Conservation (phyloP, 495 filamentous ascomycete species). For the Halenospora varia region DNA sequence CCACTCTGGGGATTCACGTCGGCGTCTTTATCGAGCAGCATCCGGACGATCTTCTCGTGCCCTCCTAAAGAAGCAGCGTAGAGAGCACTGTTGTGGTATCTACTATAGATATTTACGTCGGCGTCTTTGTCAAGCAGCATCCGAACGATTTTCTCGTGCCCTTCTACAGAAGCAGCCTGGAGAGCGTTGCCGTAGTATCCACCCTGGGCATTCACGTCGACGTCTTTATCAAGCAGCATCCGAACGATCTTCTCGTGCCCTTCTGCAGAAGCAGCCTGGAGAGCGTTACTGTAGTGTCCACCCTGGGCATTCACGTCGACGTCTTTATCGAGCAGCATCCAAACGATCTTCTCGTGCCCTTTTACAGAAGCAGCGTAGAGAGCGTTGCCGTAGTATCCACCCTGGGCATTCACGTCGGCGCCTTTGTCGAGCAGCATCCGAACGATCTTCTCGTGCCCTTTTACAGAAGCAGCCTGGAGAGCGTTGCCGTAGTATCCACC, state of each 20-base stretch:
- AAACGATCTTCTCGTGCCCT: conserved; percentile 28
- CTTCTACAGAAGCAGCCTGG: not conserved
- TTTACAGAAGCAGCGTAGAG: conserved; percentile 30
- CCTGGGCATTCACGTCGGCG: conserved; percentile 3
- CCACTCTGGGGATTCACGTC: too few relatives aligned
- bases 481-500: not conserved
- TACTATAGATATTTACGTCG: not conserved
- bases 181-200: not conserved
- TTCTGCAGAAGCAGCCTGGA: conserved; percentile 18
- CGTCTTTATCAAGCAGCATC: conserved; percentile 21
- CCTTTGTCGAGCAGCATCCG: conserved; percentile 5
- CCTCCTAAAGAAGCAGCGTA: not conserved
- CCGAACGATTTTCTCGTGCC: not conserved
- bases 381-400: conserved; percentile 26
- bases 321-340: conserved; percentile 24
- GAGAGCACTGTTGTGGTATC: not conserved
- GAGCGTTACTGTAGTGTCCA: conserved; percentile 10
- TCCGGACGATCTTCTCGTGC: not conserved
- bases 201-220: not conserved
- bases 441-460: not conserved
- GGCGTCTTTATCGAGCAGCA: conserved; percentile 4
- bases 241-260: conserved; percentile 28
- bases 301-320: conserved; percentile 18
- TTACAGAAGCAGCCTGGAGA: not conserved
- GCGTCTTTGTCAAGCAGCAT: not conserved